phyloP scores from a whole-genome alignment of 306 rosid species.

The Macrotyloma uniflorum region DNA sequence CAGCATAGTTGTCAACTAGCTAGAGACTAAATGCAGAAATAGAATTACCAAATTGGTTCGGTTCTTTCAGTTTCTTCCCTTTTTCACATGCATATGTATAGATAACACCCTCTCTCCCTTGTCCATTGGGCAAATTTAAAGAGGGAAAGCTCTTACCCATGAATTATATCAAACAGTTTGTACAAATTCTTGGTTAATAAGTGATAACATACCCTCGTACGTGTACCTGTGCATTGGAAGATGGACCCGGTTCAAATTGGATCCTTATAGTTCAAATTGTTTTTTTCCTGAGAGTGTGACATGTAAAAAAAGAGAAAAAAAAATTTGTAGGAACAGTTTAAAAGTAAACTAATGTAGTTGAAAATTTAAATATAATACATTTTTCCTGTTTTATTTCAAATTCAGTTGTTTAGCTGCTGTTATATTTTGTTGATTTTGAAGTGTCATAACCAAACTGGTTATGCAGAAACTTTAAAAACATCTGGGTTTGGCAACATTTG shows the following conservation, averaged over 20 bases:
- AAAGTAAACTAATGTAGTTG: background rate
- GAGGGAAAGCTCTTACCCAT: background rate
- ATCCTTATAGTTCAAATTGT: background rate
- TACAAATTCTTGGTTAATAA: background rate
- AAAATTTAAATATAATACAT: background rate
- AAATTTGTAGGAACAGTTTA: background rate
- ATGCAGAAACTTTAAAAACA: background rate
- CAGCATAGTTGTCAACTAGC: conserved; percentile 3
- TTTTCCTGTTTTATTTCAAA: background rate
- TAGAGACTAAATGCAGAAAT: conserved; percentile 10
- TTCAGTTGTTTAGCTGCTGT: background rate
- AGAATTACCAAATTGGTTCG: conserved; percentile 3
- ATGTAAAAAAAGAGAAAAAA: background rate
- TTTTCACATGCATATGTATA: background rate
- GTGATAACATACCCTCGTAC: background rate
- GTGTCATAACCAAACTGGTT: background rate
- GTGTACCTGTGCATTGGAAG: background rate
- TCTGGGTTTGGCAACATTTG: background rate
- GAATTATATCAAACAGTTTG: conserved; percentile 12
- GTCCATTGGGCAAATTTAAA: conserved; percentile 30
- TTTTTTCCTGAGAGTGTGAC: background rate
- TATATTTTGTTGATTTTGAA: background rate
- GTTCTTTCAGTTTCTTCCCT: conserved; percentile 8
- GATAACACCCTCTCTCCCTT: background rate
- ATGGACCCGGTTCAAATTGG: background rate